A percentile compares a stretch with the other conserved stretches of the same genome.
Conservation (phyloP, 192 early-diverging fungal species). For the Coemansia sp. region DNA sequence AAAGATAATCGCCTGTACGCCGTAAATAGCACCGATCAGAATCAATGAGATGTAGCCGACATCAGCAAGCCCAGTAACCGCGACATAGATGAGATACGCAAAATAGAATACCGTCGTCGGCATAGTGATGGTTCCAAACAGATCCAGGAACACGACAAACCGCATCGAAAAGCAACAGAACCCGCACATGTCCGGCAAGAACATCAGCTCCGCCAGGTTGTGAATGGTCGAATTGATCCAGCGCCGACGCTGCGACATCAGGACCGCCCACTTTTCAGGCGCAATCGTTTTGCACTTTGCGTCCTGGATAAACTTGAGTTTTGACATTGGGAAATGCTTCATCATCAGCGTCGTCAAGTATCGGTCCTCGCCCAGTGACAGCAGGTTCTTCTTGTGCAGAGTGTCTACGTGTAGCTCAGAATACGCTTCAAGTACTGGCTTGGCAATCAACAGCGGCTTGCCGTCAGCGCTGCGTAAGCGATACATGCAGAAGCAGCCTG, state of each 20-base stretch:
- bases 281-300: slow-evolving; percentile 89
- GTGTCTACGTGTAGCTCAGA: slow-evolving; percentile 92
- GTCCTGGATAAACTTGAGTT: slow-evolving; percentile 89
- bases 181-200: slow-evolving; percentile 66
- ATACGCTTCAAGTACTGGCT: slow-evolving; percentile 82
- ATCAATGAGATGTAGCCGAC: slow-evolving; percentile 7
- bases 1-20: not conserved
- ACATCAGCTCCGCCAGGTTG: slow-evolving; percentile 89
- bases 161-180: slow-evolving; percentile 79
- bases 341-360: slow-evolving; percentile 92
- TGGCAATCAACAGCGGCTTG: slow-evolving; percentile 79
- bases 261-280: slow-evolving; percentile 84
- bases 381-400: slow-evolving; percentile 61
- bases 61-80: slow-evolving; percentile 57
- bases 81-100: slow-evolving; percentile 71
- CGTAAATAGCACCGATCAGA: not conserved
- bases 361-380: slow-evolving; percentile 22
- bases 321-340: slow-evolving; percentile 95
- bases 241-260: slow-evolving; percentile 93
- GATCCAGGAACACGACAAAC: slow-evolving; percentile 91
- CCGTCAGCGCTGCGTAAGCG: slow-evolving; percentile 62
- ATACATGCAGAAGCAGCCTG: slow-evolving; percentile 90
- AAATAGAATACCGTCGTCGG: slow-evolving; percentile 81
- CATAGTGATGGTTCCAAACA: slow-evolving; percentile 76
- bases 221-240: slow-evolving; percentile 96